Evolutionary conservation across 495 filamentous ascomycete species (phyloP).

Genomic region (Hyphodiscus hymeniophilus): DNA sequence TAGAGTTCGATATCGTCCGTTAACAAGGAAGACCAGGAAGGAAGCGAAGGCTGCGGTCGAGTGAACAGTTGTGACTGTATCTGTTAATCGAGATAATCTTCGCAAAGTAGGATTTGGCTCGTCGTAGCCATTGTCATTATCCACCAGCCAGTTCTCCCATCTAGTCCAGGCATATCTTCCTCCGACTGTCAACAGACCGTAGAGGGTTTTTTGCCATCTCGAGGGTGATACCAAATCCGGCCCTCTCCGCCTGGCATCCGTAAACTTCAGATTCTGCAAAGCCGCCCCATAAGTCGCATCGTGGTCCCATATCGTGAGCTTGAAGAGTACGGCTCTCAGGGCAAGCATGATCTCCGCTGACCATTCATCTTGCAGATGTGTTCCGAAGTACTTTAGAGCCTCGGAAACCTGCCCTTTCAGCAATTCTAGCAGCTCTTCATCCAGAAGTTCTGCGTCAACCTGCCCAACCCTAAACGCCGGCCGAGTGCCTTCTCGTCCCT

Average conservation of each 20-base stretch:
- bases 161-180: slow-evolving; percentile 84
- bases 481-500: slow-evolving; percentile 65
- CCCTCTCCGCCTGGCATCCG: slow-evolving; percentile 66
- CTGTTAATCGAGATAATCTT: slow-evolving; percentile 58
- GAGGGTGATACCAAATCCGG: slow-evolving; percentile 52
- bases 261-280: slow-evolving; percentile 83
- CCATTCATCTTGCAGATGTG: slow-evolving; percentile 66
- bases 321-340: slow-evolving; percentile 78
- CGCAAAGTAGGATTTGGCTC: slow-evolving; percentile 46
- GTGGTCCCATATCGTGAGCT: slow-evolving; percentile 94
- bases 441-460: slow-evolving; percentile 90
- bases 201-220: slow-evolving; percentile 72
- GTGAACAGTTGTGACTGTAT: slow-evolving; percentile 59
- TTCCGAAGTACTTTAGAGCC: slow-evolving; percentile 78
- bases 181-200: slow-evolving; percentile 78
- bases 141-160: slow-evolving; percentile 82
- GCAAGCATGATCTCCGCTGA: slow-evolving; percentile 73
- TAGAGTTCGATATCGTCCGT: slow-evolving; percentile 84
- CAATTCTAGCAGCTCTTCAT: slow-evolving; percentile 84
- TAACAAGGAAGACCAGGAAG: slow-evolving; percentile 82
- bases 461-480: slow-evolving; percentile 93
- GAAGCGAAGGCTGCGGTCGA: slow-evolving; percentile 72
- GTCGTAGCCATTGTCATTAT: slow-evolving; percentile 61
- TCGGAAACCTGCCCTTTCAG: slow-evolving; percentile 83
- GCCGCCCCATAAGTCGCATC: slow-evolving; percentile 90